Evolutionary conservation across 2,329 filamentous ascomycete species (phyloP), one percentile per base, ranked within the genome.

Genomic region (Esteya vermicola): DNA sequence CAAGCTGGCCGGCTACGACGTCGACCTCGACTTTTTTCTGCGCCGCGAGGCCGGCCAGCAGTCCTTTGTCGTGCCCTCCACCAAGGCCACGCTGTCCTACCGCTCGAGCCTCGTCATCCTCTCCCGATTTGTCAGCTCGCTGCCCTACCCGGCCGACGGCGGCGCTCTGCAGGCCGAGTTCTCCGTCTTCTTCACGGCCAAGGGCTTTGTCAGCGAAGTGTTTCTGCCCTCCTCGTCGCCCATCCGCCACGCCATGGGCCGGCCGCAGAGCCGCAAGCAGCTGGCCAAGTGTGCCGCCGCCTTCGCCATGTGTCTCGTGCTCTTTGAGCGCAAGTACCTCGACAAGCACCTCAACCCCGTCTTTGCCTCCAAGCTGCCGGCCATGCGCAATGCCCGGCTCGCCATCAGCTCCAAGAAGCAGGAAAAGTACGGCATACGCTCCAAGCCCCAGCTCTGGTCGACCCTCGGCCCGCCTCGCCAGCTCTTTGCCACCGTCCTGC

Each of bases 281-380:
- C 61, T 81, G 16, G 89, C 91, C 5, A 93, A 91, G 56, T 85
- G 84, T 47, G 85, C 88, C 0, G 89, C 88, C 4, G 89, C 91
- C 1, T 96, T 89, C 54, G 75, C 86, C 51, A 75, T 81, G 38
- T 95, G 88, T 52, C 55, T 85, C 2, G 55, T 75, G 45, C 66
- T 98, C 14, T 66, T 79, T 36, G 65, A 73, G 43, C 68, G 70
- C 39, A 71, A 72, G 3, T 75, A 80, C 44, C 64, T 98, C 6
- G 75, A 95, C 52, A 69, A 77, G 1, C 64, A 85, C 53, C 65
- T 96, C 3, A 70, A 84, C 41, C 84, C 91, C 0, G 72, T 71
- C 0, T 83, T 84, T 44, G 66, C 68, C 18, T 89, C 81, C 52
- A 67, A 69, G 30, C 64, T 91, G 0, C 88, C 85, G 4, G 68